Evolutionary conservation across 257 asterid species (phyloP), one percentile per base, ranked within the genome.

Genomic region (Rhazya stricta): DNA sequence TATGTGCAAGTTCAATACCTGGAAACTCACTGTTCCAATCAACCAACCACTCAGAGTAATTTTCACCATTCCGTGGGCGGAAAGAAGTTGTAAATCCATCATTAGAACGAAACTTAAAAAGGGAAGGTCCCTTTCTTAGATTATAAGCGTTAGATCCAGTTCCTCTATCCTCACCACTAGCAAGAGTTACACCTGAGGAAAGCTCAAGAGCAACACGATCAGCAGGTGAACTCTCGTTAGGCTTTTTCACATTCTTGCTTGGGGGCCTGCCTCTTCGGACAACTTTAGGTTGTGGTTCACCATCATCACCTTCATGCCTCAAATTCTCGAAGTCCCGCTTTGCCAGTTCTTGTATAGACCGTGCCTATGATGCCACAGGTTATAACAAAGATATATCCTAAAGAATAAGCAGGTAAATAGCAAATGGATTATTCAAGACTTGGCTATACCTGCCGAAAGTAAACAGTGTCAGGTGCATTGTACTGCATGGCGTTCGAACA

Each of bases 261-360:
- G 99, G 99, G 25, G 99, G 99, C 77, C 99, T 85, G 77, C 99
- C 99, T 84, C 99, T 87, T 53, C 99, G 85, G 51, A 95, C 98
- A 34, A 95, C 87, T 86, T 91, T 95, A 2, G 97, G 97, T 79
- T 88, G 97, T 67, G 96, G 98, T 72, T 84, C 96, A 72, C 98
- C 99, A 78, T 92, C 79, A 74, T 87, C 96, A 50, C 98, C 99
- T 80, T 89, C 96, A 60, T 87, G 93, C 89, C 86, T 88, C 78
- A 95, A 84, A 82, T 95, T 92, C 69, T 85, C 88, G 46, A 95
- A 92, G 83, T 95, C 99, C 50, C 98, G 80, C 83, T 79, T 91
- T 9, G 93, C 96, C 69, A 92, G 82, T 1, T 92, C 97, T 85
- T 88, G 96, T 75, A 95, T 92, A 41, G 99, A 54, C 50, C 93